Evolutionary conservation across 352 stramenopile genomes (phyloP).

Genomic region (Globisporangium solare): DNA sequence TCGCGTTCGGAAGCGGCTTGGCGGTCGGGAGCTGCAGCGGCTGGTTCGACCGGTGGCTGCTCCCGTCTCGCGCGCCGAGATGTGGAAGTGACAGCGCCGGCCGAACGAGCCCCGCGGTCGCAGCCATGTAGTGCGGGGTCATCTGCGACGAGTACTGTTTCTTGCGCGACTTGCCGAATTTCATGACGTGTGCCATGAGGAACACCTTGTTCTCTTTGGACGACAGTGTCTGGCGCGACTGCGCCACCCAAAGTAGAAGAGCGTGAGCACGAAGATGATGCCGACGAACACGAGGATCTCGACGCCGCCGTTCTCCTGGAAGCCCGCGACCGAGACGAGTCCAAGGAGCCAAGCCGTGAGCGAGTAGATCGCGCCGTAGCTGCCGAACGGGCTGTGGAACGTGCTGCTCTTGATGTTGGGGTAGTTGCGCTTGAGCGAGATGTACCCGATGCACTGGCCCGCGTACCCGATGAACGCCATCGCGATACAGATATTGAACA

Average conservation of each 20-base stretch:
- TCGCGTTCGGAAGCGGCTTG: constrained; percentile 1
- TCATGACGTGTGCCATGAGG: constrained; percentile 30
- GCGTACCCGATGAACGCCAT: constrained; percentile 25
- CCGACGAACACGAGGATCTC: constrained; percentile 15
- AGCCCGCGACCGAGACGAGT: constrained; percentile 21
- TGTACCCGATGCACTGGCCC: constrained; percentile 28
- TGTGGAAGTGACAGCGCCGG: constrained; percentile 1
- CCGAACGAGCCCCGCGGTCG: constrained; percentile 9
- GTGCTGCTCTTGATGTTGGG: constrained; percentile 21
- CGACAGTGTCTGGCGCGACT: constrained; percentile 28
- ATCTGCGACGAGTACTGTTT: constrained; percentile 7
- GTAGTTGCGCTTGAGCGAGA: constrained; percentile 27
- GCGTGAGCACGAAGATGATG: constrained; percentile 14
- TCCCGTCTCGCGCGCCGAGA: constrained; percentile 2
- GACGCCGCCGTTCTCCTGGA: constrained; percentile 22
- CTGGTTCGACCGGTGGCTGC: neutral
- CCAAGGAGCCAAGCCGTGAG: constrained; percentile 24
- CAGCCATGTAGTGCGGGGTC: neutral
- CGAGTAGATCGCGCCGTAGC: constrained; percentile 23
- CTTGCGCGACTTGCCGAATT: constrained; percentile 18
- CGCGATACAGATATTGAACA: constrained; percentile 31
- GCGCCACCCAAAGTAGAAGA: constrained; percentile 28
- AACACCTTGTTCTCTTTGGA: constrained; percentile 27
- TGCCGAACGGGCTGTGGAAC: constrained; percentile 29
- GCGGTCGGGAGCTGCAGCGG: constrained; percentile 9